phyloP scores from a whole-genome alignment of 2,329 filamentous ascomycete species.

The Niveomyces coronatus region DNA sequence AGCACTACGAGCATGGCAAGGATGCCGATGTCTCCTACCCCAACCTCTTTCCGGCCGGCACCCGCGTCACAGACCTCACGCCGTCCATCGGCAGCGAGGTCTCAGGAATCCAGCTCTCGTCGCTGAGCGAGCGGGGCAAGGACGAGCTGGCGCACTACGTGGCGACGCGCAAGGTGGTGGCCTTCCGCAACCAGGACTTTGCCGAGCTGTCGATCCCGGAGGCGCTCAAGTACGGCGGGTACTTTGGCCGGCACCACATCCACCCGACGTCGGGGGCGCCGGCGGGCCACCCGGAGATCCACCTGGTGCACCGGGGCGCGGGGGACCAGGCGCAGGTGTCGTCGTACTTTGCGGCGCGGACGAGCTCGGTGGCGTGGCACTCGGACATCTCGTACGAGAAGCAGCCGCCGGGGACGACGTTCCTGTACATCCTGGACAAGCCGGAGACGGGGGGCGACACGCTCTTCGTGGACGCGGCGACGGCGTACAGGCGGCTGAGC shows the following conservation, averaged over 20 bases:
- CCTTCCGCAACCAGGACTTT: constrained; percentile 68
- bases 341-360: constrained; percentile 55
- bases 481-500: constrained; percentile 72
- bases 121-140: constrained; percentile 56
- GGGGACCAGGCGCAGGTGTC: constrained; percentile 35
- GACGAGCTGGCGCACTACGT: constrained; percentile 69
- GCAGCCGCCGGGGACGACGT: constrained; percentile 83
- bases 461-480: constrained; percentile 66
- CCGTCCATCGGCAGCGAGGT: constrained; percentile 67
- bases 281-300: constrained; percentile 61
- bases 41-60: constrained; percentile 51
- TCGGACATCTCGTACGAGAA: constrained; percentile 80
- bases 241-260: constrained; percentile 75
- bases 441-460: constrained; percentile 77
- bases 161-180: constrained; percentile 67
- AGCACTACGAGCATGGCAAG: constrained; percentile 65
- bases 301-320: constrained; percentile 65
- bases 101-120: constrained; percentile 59
- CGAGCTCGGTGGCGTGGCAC: constrained; percentile 81
- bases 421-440: constrained; percentile 77
- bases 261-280: constrained; percentile 71
- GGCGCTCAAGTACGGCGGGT: constrained; percentile 58
- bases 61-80: constrained; percentile 50
- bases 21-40: constrained; percentile 61
- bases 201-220: constrained; percentile 59